Base-by-base conservation (phyloP, 2,329 filamentous ascomycete species). In the Paracoccidioides lutzii region DNA sequence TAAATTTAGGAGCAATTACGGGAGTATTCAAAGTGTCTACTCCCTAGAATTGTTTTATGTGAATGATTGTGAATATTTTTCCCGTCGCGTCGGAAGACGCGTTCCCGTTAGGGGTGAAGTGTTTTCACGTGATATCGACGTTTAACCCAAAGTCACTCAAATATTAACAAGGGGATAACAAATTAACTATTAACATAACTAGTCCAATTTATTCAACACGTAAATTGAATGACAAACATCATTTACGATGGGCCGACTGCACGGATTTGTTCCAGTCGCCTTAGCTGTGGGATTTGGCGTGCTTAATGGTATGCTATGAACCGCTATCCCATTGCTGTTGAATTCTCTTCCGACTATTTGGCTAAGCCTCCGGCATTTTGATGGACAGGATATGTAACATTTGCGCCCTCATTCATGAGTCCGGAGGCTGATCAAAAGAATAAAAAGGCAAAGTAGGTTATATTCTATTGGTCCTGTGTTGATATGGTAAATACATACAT, bases 241-340 rank as follows among this genome's bases (percentile, higher is more conserved):
- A 49, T 57, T 55, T 45, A 52, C 32, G 41, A 73, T 71, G 68
- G 69, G 69, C 64, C 61, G 59, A 30, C 40, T 58, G 53, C 67
- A 67, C 42, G 68, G 71, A 58, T 60, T 73, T 15, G 46, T 73
- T 44, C 69, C 71, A 32, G 66, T 67, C 8, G 63, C 61, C 4
- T 55, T 73, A 37, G 70, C 70, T 28, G 67, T 73, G 48, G 71
- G 66, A 14, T 64, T 73, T 41, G 72, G 72, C 44, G 63, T 74
- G 43, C 65, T 70, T 45, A 70, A 71, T 58, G 71, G 72, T 72
- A 55, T 22, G 2, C 22, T 22, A 22, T 22, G 22, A 22, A 22
- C 22, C 22, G 22, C 22, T 22, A 22, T 22, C 22, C 22, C 22
- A 22, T 22, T 22, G 46, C 33, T 51, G 10, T 37, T 22, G 15